Evolutionary conservation across 2,329 filamentous ascomycete species (phyloP).

Genomic region (Colletotrichum lentis): DNA sequence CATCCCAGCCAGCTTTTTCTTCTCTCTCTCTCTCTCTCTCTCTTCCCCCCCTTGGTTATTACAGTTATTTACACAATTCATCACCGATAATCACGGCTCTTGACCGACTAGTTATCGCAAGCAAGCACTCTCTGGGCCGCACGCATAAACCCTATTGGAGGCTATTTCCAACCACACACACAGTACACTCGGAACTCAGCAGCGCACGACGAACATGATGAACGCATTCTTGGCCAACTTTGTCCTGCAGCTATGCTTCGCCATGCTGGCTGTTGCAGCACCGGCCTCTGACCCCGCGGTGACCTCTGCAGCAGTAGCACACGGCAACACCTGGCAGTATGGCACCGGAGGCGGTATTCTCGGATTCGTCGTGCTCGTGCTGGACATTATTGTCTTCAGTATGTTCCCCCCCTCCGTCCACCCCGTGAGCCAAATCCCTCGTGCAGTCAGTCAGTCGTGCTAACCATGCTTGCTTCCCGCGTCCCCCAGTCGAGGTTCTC

Average conservation of each 20-base stretch:
- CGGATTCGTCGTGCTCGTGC: constrained; percentile 67
- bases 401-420: constrained; percentile 47
- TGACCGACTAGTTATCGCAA: too few species aligned
- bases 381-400: constrained; percentile 72
- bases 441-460: too few species aligned
- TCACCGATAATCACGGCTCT: too few species aligned
- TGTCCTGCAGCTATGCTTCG: constrained; percentile 62
- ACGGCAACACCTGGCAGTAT: constrained; percentile 62
- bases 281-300: constrained; percentile 58
- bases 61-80: too few species aligned
- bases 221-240: constrained; percentile 47
- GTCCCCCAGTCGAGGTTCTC: constrained; percentile 68
- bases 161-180: too few species aligned
- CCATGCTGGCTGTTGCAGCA: constrained; percentile 59
- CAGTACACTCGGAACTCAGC: too few species aligned
- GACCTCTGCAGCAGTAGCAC: constrained; percentile 46
- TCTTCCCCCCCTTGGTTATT: too few species aligned
- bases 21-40: too few species aligned
- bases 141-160: too few species aligned
- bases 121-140: too few species aligned
- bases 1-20: too few species aligned
- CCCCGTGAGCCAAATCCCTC: too few species aligned
- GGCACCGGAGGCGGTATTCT: constrained; percentile 69
- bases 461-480: constrained; percentile 28
- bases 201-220: constrained; percentile 5